Percentiles rank a stretch among this genome's conserved stretches.
These are phyloP conservation scores for Entomortierella lignicola DNA, from an alignment of 192 early-diverging fungal genomes.

Conservation along the genomic window DNA sequence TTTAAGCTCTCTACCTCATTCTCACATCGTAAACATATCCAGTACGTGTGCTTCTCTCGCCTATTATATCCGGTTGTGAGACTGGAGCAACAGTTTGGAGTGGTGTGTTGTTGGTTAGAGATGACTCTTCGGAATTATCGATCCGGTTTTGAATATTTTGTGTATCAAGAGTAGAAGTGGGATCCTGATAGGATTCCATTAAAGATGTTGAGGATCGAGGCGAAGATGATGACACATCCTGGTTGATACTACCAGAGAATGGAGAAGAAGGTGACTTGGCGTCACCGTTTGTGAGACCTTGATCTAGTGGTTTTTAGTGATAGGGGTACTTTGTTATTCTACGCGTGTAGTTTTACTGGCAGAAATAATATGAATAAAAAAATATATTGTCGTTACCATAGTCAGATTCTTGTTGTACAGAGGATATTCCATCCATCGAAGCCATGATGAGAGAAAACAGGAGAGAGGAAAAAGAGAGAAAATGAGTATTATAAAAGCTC, in stretches of 20 bases:
- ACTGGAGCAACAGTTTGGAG: neutral
- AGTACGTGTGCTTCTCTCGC: conserved; percentile 43
- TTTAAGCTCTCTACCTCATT: conserved; percentile 36
- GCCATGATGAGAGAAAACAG: neutral
- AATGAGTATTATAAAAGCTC: no score
- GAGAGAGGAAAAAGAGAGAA: no score
- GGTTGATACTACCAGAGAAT: neutral
- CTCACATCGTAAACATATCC: conserved; percentile 52
- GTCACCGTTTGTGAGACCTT: neutral
- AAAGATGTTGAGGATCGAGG: neutral
- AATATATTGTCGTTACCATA: neutral
- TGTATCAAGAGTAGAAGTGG: neutral
- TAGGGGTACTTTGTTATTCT: no score
- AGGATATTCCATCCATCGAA: neutral
- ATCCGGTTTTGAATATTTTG: neutral
- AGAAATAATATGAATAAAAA: no score
- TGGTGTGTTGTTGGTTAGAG: neutral
- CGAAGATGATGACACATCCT: neutral
- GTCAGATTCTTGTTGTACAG: neutral
- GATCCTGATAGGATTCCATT: neutral
- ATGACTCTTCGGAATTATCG: neutral
- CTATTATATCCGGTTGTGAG: conserved; percentile 29
- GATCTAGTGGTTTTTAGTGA: neutral
- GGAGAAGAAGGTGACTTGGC: neutral
- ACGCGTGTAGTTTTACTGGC: no score